Conservation (phyloP, 306 rosid genomes). For the Lablab purpureus region DNA sequence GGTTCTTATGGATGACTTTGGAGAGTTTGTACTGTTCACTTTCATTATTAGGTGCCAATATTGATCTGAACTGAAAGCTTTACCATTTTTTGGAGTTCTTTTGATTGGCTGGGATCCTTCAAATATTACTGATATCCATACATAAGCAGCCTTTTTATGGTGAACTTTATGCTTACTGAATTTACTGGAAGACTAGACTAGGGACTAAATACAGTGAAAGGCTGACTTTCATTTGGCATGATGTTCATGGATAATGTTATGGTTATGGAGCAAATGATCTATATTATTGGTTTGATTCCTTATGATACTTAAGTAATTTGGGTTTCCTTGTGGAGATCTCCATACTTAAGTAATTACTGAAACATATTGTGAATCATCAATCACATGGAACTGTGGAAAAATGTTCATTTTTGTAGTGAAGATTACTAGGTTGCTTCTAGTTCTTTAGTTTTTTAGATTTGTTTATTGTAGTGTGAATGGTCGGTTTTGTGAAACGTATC, state of each 20-base stretch:
- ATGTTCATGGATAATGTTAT: conserved; percentile 41
- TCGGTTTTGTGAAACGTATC: background rate
- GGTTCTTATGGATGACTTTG: conserved; percentile 46
- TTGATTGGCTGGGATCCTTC: conserved; percentile 36
- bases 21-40: conserved; percentile 41
- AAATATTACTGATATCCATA: conserved; percentile 40
- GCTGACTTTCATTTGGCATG: conserved; percentile 32
- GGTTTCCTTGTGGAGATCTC: conserved; percentile 44
- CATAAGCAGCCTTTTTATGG: conserved; percentile 34
- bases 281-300: conserved; percentile 46
- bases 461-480: background rate
- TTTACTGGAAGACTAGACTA: conserved; percentile 38
- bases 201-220: conserved; percentile 30
- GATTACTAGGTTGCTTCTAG: conserved; percentile 42
- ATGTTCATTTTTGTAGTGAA: conserved; percentile 24
- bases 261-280: conserved; percentile 37
- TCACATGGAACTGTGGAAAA: conserved; percentile 31
- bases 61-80: conserved; percentile 37
- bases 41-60: conserved; percentile 48
- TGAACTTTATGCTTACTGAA: conserved; percentile 35
- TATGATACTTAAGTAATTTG: conserved; percentile 39
- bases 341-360: background rate
- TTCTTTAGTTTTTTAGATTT: conserved; percentile 6
- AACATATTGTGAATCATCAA: conserved; percentile 9
- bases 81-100: conserved; percentile 39